Conservation (phyloP, 176 grass and related monocot genomes). For the Cymbopogon citratus region DNA sequence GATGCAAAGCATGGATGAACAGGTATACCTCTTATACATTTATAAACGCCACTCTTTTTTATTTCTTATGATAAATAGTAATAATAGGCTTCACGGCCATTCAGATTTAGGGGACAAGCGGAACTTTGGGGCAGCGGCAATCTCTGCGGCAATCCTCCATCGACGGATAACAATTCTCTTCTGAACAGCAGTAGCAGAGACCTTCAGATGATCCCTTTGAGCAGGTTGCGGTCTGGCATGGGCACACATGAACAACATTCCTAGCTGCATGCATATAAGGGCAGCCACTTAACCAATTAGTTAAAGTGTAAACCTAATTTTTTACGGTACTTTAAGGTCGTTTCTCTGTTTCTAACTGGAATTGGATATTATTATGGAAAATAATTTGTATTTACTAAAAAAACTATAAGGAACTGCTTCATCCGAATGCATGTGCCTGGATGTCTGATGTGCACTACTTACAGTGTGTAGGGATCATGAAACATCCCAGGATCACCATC, state of each 20-base stretch:
- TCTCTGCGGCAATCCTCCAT: background rate
- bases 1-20: background rate
- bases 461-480: background rate
- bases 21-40: background rate
- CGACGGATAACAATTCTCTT: background rate
- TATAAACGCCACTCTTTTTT: background rate
- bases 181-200: background rate
- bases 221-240: background rate
- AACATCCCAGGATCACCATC: background rate
- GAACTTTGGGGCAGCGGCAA: background rate
- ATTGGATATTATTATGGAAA: background rate
- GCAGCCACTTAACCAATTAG: background rate
- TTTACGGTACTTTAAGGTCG: background rate
- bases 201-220: too few species aligned
- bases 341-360: background rate
- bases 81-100: background rate
- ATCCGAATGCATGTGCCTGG: background rate
- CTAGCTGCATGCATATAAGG: background rate
- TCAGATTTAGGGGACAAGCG: background rate
- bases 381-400: background rate
- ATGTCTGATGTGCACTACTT: background rate
- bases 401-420: background rate
- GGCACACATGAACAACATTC: background rate
- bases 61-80: background rate
- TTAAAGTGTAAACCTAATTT: background rate